phyloP scores from a whole-genome alignment of 352 stramenopile species.

The Phytophthora lateralis region DNA sequence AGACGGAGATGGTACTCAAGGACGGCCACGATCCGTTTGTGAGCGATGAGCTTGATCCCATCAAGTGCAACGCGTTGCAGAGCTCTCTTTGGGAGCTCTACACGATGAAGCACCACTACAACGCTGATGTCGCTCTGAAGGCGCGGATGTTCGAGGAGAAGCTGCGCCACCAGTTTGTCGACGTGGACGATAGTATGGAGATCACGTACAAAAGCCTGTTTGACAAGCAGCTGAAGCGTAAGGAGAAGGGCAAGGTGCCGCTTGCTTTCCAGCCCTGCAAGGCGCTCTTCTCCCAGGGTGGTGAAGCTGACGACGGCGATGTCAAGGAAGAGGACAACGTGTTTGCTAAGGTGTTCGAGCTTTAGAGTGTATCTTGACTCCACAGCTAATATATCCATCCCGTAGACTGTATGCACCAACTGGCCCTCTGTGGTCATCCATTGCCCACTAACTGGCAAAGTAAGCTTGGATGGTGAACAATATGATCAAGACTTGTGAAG shows the following conservation, averaged over 20 bases:
- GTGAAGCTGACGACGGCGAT: constrained; percentile 18
- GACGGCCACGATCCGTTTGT: constrained; percentile 83
- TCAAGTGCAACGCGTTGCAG: constrained; percentile 85
- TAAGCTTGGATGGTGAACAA: constrained; percentile 1
- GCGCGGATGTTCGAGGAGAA: constrained; percentile 92
- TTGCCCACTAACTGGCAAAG: background rate
- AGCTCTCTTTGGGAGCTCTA: constrained; percentile 96
- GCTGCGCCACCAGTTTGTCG: constrained; percentile 75
- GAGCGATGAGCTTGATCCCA: constrained; percentile 70
- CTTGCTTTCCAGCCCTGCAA: constrained; percentile 72
- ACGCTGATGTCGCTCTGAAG: constrained; percentile 91
- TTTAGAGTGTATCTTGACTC: constrained; percentile 46
- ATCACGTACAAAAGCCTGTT: constrained; percentile 84
- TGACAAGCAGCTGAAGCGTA: constrained; percentile 84
- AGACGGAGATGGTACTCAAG: constrained; percentile 70
- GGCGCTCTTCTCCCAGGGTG: constrained; percentile 49
- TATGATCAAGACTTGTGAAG: constrained; percentile 13
- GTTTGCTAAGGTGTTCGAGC: constrained; percentile 75
- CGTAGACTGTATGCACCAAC: constrained; percentile 23
- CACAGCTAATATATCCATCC: constrained; percentile 46
- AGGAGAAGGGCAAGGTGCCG: constrained; percentile 77
- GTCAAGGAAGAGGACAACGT: constrained; percentile 42
- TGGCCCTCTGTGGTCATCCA: constrained; percentile 1
- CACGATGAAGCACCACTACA: constrained; percentile 95
- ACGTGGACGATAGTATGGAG: constrained; percentile 75